A percentile compares a stretch with the other conserved stretches of the same genome.
Evolutionary conservation across 2,329 filamentous ascomycete species (phyloP).

Genomic region (Colletotrichum nymphaeae): DNA sequence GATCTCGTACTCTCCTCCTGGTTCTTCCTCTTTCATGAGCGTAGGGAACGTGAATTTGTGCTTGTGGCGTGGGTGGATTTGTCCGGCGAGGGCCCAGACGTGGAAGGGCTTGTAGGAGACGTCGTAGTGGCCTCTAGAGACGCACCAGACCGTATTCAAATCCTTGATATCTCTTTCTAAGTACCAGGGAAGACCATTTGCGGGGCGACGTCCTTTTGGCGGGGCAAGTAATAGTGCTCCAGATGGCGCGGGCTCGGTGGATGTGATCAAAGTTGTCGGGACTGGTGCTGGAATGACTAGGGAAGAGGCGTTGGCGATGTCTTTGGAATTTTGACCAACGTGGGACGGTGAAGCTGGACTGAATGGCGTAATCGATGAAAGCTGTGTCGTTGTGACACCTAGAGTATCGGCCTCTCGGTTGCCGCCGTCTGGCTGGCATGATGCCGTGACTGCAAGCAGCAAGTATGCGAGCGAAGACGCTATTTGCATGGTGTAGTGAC

Average conservation of each 20-base stretch:
- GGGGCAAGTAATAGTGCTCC: too few relatives aligned
- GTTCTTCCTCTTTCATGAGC: not conserved
- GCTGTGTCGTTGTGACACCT: not conserved
- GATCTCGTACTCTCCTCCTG: not conserved
- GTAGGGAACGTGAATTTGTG: not conserved
- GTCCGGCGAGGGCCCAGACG: not conserved
- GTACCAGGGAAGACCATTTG: too few relatives aligned
- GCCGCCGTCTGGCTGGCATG: not conserved
- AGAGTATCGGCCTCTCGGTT: not conserved
- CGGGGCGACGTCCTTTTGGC: too few relatives aligned
- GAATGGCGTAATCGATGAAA: not conserved
- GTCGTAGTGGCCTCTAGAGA: not conserved
- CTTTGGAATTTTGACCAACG: not conserved
- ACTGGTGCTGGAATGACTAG: not conserved
- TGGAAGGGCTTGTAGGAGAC: not conserved
- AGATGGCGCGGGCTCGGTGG: too few relatives aligned
- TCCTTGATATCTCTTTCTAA: too few relatives aligned
- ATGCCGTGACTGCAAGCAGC: not conserved
- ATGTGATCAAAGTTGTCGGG: not conserved
- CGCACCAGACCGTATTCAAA: not conserved
- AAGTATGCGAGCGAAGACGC: not conserved
- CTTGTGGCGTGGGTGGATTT: not conserved
- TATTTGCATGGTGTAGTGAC: not conserved
- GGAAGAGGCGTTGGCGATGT: not conserved
- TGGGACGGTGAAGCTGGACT: not conserved